Percentiles rank a stretch among this genome's conserved stretches.
Evolutionary conservation across 2,329 filamentous ascomycete species (phyloP).

Genomic region (Xylaria sp.): DNA sequence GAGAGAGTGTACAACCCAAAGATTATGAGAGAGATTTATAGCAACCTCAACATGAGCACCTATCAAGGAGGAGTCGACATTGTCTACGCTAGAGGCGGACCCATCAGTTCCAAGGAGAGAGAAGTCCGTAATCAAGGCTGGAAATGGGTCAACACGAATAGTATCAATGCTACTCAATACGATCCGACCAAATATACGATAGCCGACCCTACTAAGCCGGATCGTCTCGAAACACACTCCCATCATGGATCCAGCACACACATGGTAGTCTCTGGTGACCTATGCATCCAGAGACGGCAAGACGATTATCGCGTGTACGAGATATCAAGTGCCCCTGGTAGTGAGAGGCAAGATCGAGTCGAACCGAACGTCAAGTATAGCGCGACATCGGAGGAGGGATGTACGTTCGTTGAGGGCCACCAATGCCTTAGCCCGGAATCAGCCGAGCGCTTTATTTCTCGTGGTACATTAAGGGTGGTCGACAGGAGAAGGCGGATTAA

Average conservation of each 20-base stretch:
- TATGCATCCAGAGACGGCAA: conserved; percentile 3
- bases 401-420: conserved; percentile 38
- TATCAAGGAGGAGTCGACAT: conserved; percentile 11
- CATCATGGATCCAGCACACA: conserved; percentile 37
- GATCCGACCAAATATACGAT: not conserved
- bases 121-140: not conserved
- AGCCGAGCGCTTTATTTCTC: conserved; percentile 37
- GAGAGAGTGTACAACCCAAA: not conserved
- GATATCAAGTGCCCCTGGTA: conserved; percentile 1
- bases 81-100: not conserved
- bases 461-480: conserved; percentile 31
- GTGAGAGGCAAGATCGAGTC: conserved; percentile 1
- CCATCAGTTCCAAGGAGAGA: not conserved
- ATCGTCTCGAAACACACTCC: conserved; percentile 28
- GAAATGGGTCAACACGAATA: conserved; percentile 30
- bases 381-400: conserved; percentile 21
- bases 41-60: not conserved
- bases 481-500: not conserved
- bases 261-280: conserved; percentile 27
- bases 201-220: not conserved
- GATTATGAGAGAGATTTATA: not conserved
- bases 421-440: conserved; percentile 33
- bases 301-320: not conserved
- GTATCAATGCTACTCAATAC: conserved; percentile 13
- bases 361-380: conserved; percentile 18